Percentiles rank a stretch among this genome's conserved stretches.
phyloP scores from a whole-genome alignment of 2,329 filamentous ascomycete species.

The Neonectria sp. region DNA sequence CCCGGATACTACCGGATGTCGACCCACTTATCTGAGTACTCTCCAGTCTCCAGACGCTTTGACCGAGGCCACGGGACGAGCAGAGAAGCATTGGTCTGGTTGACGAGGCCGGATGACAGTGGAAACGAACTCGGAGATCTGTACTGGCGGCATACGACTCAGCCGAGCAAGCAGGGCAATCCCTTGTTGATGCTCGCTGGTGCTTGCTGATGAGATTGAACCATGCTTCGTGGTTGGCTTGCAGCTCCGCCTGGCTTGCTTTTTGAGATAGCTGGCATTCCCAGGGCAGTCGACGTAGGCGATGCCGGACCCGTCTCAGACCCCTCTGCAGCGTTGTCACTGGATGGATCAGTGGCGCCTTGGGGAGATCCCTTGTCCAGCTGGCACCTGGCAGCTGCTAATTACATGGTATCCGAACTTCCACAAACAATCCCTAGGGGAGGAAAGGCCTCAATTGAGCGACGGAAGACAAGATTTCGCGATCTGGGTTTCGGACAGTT shows the following conservation, averaged over 20 bases:
- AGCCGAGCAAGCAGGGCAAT: conserved; percentile 40
- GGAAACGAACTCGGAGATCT: conserved; percentile 24
- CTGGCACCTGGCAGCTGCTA: conserved; percentile 18
- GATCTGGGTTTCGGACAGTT: conserved; percentile 38
- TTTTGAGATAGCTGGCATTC: conserved; percentile 43
- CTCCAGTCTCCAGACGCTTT: conserved; percentile 15
- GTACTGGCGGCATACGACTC: conserved; percentile 33
- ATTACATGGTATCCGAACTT: neutral
- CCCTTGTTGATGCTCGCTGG: conserved; percentile 32
- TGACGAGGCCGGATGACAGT: conserved; percentile 15
- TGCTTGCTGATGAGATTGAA: conserved; percentile 36
- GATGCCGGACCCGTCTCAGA: conserved; percentile 32
- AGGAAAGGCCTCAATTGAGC: conserved; percentile 29
- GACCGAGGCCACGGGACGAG: conserved; percentile 9
- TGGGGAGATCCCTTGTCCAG: conserved; percentile 24
- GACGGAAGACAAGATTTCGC: conserved; percentile 32
- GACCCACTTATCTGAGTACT: conserved; percentile 23
- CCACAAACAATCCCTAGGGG: conserved; percentile 26
- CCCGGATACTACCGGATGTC: conserved; percentile 35
- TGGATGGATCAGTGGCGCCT: conserved; percentile 17
- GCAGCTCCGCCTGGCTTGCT: conserved; percentile 41
- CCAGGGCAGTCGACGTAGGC: conserved; percentile 38
- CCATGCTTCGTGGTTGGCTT: conserved; percentile 38
- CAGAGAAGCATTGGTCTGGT: conserved; percentile 7
- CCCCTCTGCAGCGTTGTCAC: conserved; percentile 8